A percentile compares a stretch with the other conserved stretches of the same genome.
These are phyloP conservation scores for Neckera pumila DNA, from an alignment of 225 moss, liverwort and hornwort genomes.

Conservation along the genomic window DNA sequence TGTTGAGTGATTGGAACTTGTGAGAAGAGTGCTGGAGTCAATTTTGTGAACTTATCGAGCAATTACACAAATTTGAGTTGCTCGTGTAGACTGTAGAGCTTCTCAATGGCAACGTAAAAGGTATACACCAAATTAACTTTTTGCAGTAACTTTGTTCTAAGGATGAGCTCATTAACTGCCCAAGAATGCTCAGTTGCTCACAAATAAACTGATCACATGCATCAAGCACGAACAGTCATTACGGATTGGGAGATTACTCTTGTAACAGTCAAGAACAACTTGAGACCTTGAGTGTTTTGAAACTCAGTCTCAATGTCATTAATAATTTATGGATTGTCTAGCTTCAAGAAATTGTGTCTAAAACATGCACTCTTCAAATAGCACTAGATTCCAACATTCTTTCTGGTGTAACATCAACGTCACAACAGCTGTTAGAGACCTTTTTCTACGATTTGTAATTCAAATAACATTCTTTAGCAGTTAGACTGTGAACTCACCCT, in stretches of 20 bases:
- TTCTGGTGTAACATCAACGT: neutral
- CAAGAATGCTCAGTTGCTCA: neutral
- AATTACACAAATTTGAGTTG: neutral
- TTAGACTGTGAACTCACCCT: neutral
- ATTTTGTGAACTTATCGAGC: neutral
- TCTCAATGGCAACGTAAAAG: neutral
- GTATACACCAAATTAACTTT: neutral
- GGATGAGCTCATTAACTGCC: neutral
- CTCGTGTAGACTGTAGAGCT: neutral
- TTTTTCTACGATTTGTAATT: neutral
- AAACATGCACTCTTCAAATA: neutral
- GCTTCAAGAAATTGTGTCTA: neutral
- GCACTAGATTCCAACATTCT: neutral
- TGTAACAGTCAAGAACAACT: neutral
- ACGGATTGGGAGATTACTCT: neutral
- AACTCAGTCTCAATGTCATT: neutral
- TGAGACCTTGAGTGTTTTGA: neutral
- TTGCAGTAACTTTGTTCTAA: neutral
- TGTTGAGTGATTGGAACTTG: neutral
- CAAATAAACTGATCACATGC: neutral
- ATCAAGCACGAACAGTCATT: neutral
- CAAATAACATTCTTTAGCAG: too few species aligned
- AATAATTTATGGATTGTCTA: neutral
- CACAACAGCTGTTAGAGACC: neutral
- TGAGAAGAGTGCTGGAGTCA: neutral